A percentile compares a stretch with the other conserved stretches of the same genome.
phyloP scores from a whole-genome alignment of 352 stramenopile species.

The Chrysophaeum taylorii region DNA sequence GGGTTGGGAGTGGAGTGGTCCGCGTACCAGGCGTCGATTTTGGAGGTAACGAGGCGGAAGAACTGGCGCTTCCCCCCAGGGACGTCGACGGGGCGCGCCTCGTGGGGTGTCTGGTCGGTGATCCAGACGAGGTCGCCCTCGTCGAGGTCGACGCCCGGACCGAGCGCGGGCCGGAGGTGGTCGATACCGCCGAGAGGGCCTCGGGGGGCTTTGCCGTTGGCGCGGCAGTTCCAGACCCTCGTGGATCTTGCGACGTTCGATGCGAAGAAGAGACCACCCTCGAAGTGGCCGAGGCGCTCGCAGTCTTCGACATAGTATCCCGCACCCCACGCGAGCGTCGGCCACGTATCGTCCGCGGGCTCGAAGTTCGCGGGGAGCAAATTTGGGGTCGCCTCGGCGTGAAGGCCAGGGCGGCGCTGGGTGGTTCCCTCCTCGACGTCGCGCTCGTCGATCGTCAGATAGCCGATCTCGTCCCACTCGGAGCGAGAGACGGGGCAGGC shows the following conservation, averaged over 20 bases:
- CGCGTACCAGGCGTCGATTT: slow-evolving; percentile 20
- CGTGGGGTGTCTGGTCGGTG: slow-evolving; percentile 24
- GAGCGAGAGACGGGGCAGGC: neutral
- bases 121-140: slow-evolving; percentile 23
- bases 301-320: no score
- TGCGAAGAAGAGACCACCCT: slow-evolving; percentile 27
- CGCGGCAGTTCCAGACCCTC: slow-evolving; percentile 15
- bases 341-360: no score
- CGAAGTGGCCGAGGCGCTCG: no score
- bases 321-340: neutral
- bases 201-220: slow-evolving; percentile 3
- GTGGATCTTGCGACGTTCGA: slow-evolving; percentile 17
- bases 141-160: neutral
- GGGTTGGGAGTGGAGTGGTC: slow-evolving; percentile 26
- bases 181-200: slow-evolving; percentile 20
- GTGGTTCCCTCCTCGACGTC: slow-evolving; percentile 13
- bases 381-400: slow-evolving; percentile 18
- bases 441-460: slow-evolving; percentile 26
- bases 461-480: slow-evolving; percentile 17
- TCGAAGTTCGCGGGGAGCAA: neutral
- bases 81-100: slow-evolving; percentile 15
- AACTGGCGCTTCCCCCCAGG: slow-evolving; percentile 18
- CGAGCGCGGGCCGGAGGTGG: slow-evolving; percentile 11
- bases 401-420: slow-evolving; percentile 16
- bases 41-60: slow-evolving; percentile 24